These are phyloP conservation scores for Apium graveolens DNA, from an alignment of 129 eudicot species.

Conservation along the genomic window DNA sequence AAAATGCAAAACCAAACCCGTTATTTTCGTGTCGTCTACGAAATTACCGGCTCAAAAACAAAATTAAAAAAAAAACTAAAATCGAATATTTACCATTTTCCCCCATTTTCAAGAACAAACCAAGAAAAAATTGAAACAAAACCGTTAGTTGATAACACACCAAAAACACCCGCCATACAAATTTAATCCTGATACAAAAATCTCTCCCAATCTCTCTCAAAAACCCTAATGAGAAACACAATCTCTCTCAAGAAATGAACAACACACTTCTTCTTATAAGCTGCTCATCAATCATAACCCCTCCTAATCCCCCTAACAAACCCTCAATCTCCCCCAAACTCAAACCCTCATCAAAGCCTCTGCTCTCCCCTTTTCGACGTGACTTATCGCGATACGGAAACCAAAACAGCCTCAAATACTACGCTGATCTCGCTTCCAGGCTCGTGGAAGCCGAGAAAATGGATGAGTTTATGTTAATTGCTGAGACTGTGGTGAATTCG, in stretches of 20 bases:
- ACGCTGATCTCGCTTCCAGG: constrained; percentile 69
- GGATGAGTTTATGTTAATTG: constrained; percentile 57
- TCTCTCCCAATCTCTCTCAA: not conserved
- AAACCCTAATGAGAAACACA: not conserved
- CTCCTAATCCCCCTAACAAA: constrained; percentile 9
- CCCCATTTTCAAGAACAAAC: no score
- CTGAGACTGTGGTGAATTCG: constrained; percentile 44
- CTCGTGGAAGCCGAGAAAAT: constrained; percentile 59
- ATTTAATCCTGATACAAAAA: not conserved
- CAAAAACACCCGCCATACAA: constrained; percentile 7
- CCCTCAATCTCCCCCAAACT: not conserved
- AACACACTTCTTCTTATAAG: not conserved
- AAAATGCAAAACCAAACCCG: no score
- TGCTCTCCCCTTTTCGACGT: constrained; percentile 29
- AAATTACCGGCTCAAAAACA: no score
- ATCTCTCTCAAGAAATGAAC: not conserved
- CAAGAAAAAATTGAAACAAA: no score
- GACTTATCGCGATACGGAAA: constrained; percentile 13
- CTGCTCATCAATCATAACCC: constrained; percentile 6
- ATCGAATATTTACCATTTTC: no score
- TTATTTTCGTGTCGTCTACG: no score
- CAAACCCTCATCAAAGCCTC: constrained; percentile 19
- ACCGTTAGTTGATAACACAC: not conserved
- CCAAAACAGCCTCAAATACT: constrained; percentile 30
- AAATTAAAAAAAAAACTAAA: no score